Base-by-base conservation (phyloP, 257 asterid genomes). In the Ocimum tenuiflorum region DNA sequence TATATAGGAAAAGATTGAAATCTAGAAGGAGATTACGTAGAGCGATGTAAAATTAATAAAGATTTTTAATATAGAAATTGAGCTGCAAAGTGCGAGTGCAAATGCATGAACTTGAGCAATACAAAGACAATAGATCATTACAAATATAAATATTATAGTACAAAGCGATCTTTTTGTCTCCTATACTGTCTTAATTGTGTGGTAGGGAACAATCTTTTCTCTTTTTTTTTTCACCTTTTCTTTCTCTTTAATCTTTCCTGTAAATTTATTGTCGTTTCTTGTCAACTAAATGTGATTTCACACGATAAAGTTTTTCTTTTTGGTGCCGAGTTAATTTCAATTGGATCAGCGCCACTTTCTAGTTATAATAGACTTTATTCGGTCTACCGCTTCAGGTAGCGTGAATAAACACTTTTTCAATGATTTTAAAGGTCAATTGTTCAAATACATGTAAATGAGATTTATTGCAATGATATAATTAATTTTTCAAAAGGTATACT, bases 161-260 rank as follows among this genome's bases (percentile, higher is more conserved):
- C 65, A 58, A 39, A 18, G 17, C 52, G 56, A 33, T 51, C 58
- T 54, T 72, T 45, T 23, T 75, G 76, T 75, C 74, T 63, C 71
- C 69, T 31, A 14, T 31, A 10, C 24, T 39, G 67, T 43, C n/a
- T n/a, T n/a, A n/a, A 35, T 24, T 63, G 20, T 65, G 66, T 48
- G 24, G 56, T 52, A 45, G 70, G 80, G 70, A 75, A 70, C 73
- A 52, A 46, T 55, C 61, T 45, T 60, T 54, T 50, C n/a, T n/a
- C n/a, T n/a, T n/a, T n/a, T n/a, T n/a, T n/a, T n/a, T n/a, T n/a
- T n/a, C n/a, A n/a, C 54, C 8, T 53, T 68, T 48, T 33, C 60
- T 60, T 23, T 35, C 43, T 53, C 9, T 12, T 12, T 13, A 0
- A 3, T 56, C 63, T 14, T 15, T 13, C 8, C 14, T 31, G 39